These are phyloP conservation scores for Cupressus sempervirens DNA, from an alignment of 75 land plant genomes.

Conservation along the genomic window DNA sequence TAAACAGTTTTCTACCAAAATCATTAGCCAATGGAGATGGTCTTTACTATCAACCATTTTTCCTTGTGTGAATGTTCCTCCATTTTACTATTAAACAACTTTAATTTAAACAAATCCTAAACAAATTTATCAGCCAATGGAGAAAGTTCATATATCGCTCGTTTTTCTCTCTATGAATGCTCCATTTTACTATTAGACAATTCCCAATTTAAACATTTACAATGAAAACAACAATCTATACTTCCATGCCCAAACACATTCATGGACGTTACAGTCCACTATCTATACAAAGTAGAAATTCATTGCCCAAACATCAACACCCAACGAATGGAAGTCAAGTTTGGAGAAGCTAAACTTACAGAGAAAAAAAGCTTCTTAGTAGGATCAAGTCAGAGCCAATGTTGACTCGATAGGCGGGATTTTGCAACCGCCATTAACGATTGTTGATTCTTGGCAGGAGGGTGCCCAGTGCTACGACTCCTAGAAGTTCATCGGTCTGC, in stretches of 20 bases:
- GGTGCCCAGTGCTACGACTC: conserved; percentile 3
- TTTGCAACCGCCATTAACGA: conserved; percentile 27
- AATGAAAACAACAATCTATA: no score
- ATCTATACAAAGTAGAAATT: background rate
- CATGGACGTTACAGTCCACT: background rate
- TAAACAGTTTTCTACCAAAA: background rate
- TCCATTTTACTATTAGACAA: no score
- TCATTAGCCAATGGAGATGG: background rate
- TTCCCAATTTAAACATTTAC: no score
- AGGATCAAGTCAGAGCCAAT: conserved; percentile 72
- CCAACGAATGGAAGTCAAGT: background rate
- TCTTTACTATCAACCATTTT: background rate
- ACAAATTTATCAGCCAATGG: background rate
- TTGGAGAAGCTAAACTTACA: conserved; percentile 33
- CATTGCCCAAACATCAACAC: conserved; percentile 1
- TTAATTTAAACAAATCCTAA: background rate
- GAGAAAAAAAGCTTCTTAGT: conserved; percentile 69
- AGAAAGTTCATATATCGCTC: no score
- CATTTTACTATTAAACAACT: no score
- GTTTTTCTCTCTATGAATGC: background rate
- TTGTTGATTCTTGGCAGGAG: background rate
- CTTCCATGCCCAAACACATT: no score
- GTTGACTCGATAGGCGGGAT: conserved; percentile 46
- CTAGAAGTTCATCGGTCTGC: background rate
- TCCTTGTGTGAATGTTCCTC: no score